phyloP scores from a whole-genome alignment of 2,329 filamentous ascomycete genomes.

The Bimuria novae-zelandiae region DNA sequence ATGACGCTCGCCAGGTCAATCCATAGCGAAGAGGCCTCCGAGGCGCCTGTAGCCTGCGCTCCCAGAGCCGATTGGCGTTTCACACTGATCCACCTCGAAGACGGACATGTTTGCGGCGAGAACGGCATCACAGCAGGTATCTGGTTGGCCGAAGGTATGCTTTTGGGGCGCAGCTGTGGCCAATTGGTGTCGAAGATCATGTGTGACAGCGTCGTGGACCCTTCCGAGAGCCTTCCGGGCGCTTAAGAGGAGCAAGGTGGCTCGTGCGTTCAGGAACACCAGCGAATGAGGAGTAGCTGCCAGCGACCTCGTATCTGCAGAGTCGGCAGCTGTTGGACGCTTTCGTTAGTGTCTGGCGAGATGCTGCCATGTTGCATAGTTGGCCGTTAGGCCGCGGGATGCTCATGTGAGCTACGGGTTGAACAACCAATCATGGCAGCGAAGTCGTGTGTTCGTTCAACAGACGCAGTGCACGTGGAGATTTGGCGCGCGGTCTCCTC shows the following conservation, averaged over 20 bases:
- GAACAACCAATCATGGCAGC: no score
- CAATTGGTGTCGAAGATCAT: constrained; percentile 34
- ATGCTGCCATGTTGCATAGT: background rate
- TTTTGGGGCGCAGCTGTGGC: constrained; percentile 37
- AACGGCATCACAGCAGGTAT: constrained; percentile 37
- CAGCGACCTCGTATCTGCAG: constrained; percentile 16
- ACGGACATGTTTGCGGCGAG: constrained; percentile 22
- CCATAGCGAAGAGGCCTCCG: constrained; percentile 21
- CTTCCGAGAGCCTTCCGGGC: constrained; percentile 29
- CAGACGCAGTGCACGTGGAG: no score
- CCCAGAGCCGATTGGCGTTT: constrained; percentile 29
- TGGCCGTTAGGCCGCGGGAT: background rate
- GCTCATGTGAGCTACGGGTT: background rate
- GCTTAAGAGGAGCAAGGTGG: constrained; percentile 26
- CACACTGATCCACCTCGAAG: constrained; percentile 28
- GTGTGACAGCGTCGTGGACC: constrained; percentile 31
- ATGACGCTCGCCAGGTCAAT: constrained; percentile 26
- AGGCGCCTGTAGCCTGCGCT: constrained; percentile 22
- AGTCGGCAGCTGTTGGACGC: background rate
- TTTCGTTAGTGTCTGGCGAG: constrained; percentile 3
- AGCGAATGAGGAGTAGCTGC: constrained; percentile 30
- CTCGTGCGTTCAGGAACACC: constrained; percentile 6
- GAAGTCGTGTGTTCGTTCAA: background rate
- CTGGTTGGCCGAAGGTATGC: constrained; percentile 30
- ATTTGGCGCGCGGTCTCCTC: no score